phyloP scores from a whole-genome alignment of 208 protist species.

The Crithidia fasciculata region DNA sequence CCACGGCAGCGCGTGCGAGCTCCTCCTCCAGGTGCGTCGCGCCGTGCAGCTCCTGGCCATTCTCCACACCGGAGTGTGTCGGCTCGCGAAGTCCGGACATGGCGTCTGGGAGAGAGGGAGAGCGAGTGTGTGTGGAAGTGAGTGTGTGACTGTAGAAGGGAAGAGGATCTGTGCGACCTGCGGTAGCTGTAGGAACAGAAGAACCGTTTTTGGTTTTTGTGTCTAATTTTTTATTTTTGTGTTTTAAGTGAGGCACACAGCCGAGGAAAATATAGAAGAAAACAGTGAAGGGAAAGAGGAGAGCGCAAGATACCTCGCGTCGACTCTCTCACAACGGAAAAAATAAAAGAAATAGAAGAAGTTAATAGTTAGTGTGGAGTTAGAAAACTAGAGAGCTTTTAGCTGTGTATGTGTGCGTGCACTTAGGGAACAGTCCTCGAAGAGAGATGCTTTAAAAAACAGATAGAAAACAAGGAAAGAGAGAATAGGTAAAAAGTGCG shows the following conservation, averaged over 20 bases:
- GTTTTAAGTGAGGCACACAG: too few species aligned
- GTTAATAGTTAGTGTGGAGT: background rate
- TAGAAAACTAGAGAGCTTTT: too few species aligned
- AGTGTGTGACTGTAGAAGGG: background rate
- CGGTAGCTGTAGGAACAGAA: too few species aligned
- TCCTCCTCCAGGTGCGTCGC: background rate
- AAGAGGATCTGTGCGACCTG: background rate
- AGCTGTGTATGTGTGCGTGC: too few species aligned
- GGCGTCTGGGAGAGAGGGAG: background rate
- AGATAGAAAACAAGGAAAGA: too few species aligned
- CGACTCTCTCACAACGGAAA: background rate
- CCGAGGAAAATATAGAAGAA: background rate
- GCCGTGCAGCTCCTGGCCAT: background rate
- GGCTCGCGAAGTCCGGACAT: conserved; percentile 1
- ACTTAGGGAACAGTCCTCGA: too few species aligned
- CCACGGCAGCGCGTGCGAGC: background rate
- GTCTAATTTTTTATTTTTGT: too few species aligned
- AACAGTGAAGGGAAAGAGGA: background rate
- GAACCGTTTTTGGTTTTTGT: too few species aligned
- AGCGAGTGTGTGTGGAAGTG: too few species aligned
- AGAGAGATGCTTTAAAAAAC: too few species aligned
- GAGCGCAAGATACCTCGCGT: conserved; percentile 13
- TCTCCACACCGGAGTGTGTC: background rate
- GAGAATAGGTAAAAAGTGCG: too few species aligned
- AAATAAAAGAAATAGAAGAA: conserved; percentile 7